Percentiles rank a stretch among this genome's conserved stretches.
Evolutionary conservation across 441 rosid species (phyloP).

Genomic region (Macaranga tanarius): DNA sequence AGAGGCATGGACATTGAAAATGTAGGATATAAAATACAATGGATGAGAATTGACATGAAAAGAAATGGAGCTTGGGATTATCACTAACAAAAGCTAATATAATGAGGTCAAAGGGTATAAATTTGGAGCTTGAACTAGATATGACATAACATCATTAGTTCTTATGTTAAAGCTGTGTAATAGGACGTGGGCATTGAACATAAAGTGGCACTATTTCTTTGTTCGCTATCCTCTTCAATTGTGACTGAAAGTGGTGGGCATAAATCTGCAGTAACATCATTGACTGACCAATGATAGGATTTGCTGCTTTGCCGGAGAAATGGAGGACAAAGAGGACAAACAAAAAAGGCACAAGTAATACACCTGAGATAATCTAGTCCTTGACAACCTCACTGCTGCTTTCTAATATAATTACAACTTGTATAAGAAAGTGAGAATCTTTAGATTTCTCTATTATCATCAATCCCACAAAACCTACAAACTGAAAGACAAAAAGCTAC

Average conservation of each 20-base stretch:
- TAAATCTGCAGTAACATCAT: too few species aligned
- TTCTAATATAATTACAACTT: too few species aligned
- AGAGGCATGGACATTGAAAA: neutral
- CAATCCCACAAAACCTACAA: too few species aligned
- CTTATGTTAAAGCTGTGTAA: neutral
- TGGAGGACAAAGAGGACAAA: neutral
- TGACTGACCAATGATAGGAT: neutral
- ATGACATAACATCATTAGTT: neutral
- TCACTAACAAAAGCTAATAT: neutral
- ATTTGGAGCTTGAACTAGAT: neutral
- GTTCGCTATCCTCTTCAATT: neutral
- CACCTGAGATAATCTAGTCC: neutral
- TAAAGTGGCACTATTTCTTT: neutral
- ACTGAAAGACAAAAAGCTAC: too few species aligned
- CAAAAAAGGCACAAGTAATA: neutral
- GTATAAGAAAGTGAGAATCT: neutral
- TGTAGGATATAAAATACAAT: neutral
- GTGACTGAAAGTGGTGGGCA: neutral
- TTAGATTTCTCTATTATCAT: too few species aligned
- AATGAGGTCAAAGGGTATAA: neutral
- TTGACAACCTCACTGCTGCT: neutral
- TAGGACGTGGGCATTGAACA: neutral
- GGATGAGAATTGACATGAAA: neutral
- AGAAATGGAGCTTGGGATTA: neutral
- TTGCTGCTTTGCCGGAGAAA: slow-evolving; percentile 1